Conservation (phyloP, 1,284 basidiomycete genomes). For the Papiliotrema laurentii region DNA sequence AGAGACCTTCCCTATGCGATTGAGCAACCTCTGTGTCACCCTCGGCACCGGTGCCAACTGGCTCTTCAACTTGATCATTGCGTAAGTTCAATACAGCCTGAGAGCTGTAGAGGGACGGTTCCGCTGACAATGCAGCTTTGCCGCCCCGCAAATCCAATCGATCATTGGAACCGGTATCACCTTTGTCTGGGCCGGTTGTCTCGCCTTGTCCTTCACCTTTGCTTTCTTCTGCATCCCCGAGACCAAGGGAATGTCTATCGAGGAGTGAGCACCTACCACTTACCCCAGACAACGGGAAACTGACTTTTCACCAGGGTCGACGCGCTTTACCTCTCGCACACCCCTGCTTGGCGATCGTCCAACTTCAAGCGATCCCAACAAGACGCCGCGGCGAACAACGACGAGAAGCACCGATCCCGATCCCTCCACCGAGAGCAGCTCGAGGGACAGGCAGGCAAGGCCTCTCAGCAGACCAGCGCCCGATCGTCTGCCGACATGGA, state of each 20-base stretch:
- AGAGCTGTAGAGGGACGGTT: too few relatives aligned
- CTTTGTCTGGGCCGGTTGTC: conserved; percentile 48
- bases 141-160: conserved; percentile 44
- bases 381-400: conserved; percentile 10
- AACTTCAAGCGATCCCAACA: conserved; percentile 21
- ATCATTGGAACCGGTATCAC: conserved; percentile 43
- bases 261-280: conserved; percentile 18
- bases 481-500: conserved; percentile 14
- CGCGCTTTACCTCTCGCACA: conserved; percentile 41
- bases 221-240: conserved; percentile 49
- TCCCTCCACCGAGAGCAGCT: conserved; percentile 20
- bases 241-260: conserved; percentile 42
- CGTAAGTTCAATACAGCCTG: conserved; percentile 7
- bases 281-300: not conserved
- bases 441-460: conserved; percentile 7
- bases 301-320: conserved; percentile 36
- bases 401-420: conserved; percentile 26
- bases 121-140: conserved; percentile 17
- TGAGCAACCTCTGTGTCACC: conserved; percentile 47
- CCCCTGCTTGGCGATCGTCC: conserved; percentile 40
- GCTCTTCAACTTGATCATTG: conserved; percentile 46
- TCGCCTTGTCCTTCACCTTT: conserved; percentile 30
- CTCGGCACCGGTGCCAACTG: conserved; percentile 49
- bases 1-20: conserved; percentile 49
- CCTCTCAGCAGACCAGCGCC: conserved; percentile 14